Conservation (phyloP, 73 alveolate genomes). For the Paramecium caudatum region DNA sequence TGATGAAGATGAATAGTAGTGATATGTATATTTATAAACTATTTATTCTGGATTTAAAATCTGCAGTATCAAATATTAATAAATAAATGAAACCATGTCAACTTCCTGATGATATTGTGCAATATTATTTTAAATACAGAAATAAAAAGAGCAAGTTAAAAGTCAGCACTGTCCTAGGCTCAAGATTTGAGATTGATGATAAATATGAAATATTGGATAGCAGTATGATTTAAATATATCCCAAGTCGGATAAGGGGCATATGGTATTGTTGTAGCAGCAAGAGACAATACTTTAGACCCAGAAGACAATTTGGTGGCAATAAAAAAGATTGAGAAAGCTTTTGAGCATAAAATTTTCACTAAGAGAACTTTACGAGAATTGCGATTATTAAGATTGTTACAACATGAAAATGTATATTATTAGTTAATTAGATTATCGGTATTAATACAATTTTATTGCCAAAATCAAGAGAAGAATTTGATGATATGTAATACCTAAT, state of each 20-base stretch:
- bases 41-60: too few species aligned
- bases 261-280: constrained; percentile 74
- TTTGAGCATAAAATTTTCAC: constrained; percentile 90
- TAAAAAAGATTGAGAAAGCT: constrained; percentile 92
- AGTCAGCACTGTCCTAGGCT: constrained; percentile 47
- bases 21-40: too few species aligned
- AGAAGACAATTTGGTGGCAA: constrained; percentile 81
- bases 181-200: constrained; percentile 68
- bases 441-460: constrained; percentile 80
- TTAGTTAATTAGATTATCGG: constrained; percentile 72
- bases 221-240: not conserved
- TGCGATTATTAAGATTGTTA: constrained; percentile 82
- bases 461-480: constrained; percentile 80
- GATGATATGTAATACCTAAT: constrained; percentile 83
- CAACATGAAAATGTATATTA: constrained; percentile 82
- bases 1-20: constrained; percentile 18
- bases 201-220: constrained; percentile 61
- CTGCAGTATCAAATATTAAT: constrained; percentile 42
- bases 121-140: not conserved
- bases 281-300: constrained; percentile 76
- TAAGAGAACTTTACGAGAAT: constrained; percentile 89
- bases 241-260: constrained; percentile 64
- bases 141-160: constrained; percentile 54
- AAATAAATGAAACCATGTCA: constrained; percentile 52
- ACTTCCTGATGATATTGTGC: constrained; percentile 46